phyloP scores from a whole-genome alignment of 1,284 basidiomycete species.

The Ganoderma sinense region DNA sequence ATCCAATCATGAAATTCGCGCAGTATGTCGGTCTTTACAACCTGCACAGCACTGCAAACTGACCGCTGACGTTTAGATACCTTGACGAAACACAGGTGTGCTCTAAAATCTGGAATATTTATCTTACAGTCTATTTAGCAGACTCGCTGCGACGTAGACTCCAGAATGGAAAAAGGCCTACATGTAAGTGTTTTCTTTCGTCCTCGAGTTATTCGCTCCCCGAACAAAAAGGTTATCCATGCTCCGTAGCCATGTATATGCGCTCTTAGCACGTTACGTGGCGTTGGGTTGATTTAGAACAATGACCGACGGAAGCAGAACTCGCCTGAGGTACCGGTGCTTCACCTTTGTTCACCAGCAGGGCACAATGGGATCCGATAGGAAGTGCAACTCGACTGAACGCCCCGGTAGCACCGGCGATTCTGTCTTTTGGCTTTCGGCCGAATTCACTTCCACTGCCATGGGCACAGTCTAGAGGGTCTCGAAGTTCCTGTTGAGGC shows the following conservation, averaged over 20 bases:
- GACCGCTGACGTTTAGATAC: conserved; percentile 50
- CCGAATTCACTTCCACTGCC: too few species aligned
- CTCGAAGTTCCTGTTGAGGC: too few species aligned
- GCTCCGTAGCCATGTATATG: background rate
- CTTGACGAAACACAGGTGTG: conserved; percentile 74
- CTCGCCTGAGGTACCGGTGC: too few species aligned
- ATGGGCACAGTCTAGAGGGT: too few species aligned
- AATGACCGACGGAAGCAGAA: background rate
- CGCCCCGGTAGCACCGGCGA: too few species aligned
- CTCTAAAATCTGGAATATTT: background rate
- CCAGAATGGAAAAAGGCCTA: conserved; percentile 87
- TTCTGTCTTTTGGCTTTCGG: too few species aligned
- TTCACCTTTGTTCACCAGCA: too few species aligned
- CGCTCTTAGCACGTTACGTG: background rate
- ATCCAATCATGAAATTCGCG: conserved; percentile 32
- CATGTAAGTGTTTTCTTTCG: conserved; percentile 58
- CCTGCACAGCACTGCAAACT: background rate
- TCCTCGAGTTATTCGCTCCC: background rate
- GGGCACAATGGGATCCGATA: too few species aligned
- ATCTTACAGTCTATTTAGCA: background rate
- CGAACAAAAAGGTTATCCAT: conserved; percentile 9
- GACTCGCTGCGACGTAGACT: conserved; percentile 50
- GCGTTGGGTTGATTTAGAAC: background rate
- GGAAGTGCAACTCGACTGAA: too few species aligned
- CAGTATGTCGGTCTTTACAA: conserved; percentile 11